Evolutionary conservation across 1,284 basidiomycete species (phyloP).

Genomic region (Rhodotorula sp.): DNA sequence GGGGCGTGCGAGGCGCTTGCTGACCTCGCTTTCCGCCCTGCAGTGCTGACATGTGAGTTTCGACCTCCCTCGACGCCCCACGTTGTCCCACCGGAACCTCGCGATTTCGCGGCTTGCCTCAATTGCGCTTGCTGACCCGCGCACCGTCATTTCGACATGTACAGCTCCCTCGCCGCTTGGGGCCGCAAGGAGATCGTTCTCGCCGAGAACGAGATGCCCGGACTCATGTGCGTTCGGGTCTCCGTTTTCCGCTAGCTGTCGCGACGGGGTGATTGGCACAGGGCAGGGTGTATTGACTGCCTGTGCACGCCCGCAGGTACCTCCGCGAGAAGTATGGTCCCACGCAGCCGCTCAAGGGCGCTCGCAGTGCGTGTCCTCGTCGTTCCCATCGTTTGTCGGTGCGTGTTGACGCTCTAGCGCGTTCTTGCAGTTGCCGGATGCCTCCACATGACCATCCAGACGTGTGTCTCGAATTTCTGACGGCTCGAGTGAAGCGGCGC

Average conservation of each 20-base stretch:
- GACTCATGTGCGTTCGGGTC: conserved; percentile 74
- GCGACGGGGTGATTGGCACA: too few species aligned
- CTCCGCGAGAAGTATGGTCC: conserved; percentile 64
- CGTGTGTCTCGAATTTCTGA: conserved; percentile 26
- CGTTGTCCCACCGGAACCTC: background rate
- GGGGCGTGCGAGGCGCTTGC: background rate
- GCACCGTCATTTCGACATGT: too few species aligned
- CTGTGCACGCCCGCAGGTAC: conserved; percentile 11
- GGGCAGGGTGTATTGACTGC: conserved; percentile 3
- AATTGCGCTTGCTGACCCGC: background rate
- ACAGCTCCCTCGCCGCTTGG: conserved; percentile 45
- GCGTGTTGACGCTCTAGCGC: background rate
- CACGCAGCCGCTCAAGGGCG: conserved; percentile 85
- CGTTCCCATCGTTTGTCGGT: background rate
- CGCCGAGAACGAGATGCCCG: conserved; percentile 57
- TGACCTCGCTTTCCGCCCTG: background rate
- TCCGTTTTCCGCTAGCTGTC: background rate
- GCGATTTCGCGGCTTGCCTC: too few species aligned
- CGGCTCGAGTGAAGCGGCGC: conserved; percentile 67
- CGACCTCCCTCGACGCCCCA: background rate
- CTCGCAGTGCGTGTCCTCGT: conserved; percentile 58
- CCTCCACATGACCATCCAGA: conserved; percentile 71
- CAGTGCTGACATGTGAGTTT: conserved; percentile 36
- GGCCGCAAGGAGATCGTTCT: conserved; percentile 47
- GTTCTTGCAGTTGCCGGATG: conserved; percentile 73